Evolutionary conservation across 768 basidiomycete genomes (phyloP).

Genomic region (Lentinus tigrinus): DNA sequence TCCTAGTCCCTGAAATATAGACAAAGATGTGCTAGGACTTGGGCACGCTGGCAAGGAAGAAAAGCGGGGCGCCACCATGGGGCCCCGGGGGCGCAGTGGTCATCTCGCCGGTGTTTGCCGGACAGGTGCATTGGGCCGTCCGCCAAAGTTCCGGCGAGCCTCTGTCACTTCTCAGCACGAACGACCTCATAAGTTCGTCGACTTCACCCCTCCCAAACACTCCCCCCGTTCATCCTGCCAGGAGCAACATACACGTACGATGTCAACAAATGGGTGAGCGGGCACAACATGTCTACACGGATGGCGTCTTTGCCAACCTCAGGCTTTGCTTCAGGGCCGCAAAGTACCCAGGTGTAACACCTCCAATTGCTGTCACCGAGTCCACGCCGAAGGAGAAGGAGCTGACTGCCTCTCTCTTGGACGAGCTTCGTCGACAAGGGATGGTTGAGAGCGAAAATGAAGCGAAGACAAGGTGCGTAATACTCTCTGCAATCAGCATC

Average conservation of each 20-base stretch:
- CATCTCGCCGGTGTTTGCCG: constrained; percentile 13
- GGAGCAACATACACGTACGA: constrained; percentile 1
- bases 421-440: constrained; percentile 82
- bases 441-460: constrained; percentile 91
- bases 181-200: neutral
- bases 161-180: constrained; percentile 11
- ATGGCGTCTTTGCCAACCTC: constrained; percentile 1
- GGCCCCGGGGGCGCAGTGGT: neutral
- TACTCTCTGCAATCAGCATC: neutral
- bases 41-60: neutral
- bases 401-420: constrained; percentile 84
- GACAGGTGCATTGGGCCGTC: constrained; percentile 1
- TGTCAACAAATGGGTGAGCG: constrained; percentile 16
- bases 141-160: constrained; percentile 13
- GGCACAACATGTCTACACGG: neutral
- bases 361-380: constrained; percentile 77
- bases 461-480: constrained; percentile 77
- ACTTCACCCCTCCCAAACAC: neutral
- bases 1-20: too few relatives aligned
- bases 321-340: neutral
- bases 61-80: neutral
- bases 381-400: constrained; percentile 80
- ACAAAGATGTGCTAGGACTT: too few relatives aligned
- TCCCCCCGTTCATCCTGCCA: neutral
- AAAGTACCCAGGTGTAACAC: constrained; percentile 80